Percentiles rank a stretch among this genome's conserved stretches.
phyloP scores from a whole-genome alignment of 2,329 filamentous ascomycete species.

The Paraphoma chrysanthemicola region DNA sequence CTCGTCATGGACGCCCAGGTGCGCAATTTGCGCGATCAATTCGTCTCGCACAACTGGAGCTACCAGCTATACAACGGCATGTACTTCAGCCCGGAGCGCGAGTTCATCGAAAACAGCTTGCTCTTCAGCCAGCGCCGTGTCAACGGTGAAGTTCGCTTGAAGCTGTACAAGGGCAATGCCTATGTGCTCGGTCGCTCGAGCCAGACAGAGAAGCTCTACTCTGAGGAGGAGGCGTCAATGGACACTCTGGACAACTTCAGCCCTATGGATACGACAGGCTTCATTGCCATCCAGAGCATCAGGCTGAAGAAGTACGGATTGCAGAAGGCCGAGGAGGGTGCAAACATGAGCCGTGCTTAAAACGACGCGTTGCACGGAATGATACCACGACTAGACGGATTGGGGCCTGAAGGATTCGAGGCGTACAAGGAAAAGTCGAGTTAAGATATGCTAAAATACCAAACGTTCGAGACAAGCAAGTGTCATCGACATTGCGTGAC shows the following conservation, averaged over 20 bases:
- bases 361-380: background rate
- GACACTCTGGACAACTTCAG: conserved; percentile 74
- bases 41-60: conserved; percentile 62
- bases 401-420: background rate
- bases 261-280: conserved; percentile 70
- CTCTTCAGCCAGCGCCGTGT: conserved; percentile 49
- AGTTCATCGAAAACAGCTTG: conserved; percentile 70
- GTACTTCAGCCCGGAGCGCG: conserved; percentile 74
- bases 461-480: background rate
- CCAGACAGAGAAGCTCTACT: conserved; percentile 74
- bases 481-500: background rate
- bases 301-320: conserved; percentile 53
- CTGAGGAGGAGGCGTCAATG: conserved; percentile 71
- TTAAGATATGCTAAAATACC: background rate
- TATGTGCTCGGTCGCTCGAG: conserved; percentile 65
- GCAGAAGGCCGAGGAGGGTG: conserved; percentile 47
- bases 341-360: conserved; percentile 34
- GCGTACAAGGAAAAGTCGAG: background rate
- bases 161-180: conserved; percentile 72
- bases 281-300: conserved; percentile 74
- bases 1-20: conserved; percentile 73
- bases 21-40: conserved; percentile 73
- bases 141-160: conserved; percentile 63
- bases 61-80: conserved; percentile 66
- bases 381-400: background rate